phyloP scores from a whole-genome alignment of 805 yeast genomes.

The Candida multigemmis region DNA sequence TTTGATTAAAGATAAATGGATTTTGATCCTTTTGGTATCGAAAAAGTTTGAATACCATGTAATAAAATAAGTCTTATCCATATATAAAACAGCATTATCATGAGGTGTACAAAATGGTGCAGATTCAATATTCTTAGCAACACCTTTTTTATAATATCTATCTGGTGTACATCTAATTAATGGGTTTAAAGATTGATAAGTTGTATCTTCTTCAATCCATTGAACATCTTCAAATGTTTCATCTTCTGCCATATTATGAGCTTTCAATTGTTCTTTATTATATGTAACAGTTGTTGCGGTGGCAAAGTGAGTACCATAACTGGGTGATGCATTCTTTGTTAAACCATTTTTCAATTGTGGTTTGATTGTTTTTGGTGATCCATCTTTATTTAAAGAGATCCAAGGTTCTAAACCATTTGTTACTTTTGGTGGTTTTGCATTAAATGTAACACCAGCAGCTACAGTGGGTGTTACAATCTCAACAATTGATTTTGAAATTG shows the following conservation, averaged over 20 bases:
- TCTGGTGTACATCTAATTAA: conserved; percentile 81
- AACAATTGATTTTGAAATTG: conserved; percentile 43
- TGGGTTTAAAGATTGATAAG: conserved; percentile 67
- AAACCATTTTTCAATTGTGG: conserved; percentile 72
- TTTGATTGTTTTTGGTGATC: conserved; percentile 67
- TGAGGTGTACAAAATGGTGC: conserved; percentile 85
- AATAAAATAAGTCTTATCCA: conserved; percentile 61
- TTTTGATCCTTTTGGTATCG: conserved; percentile 49
- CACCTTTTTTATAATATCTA: conserved; percentile 55
- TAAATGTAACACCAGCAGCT: conserved; percentile 54
- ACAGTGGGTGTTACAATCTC: conserved; percentile 62
- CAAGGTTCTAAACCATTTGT: conserved; percentile 70
- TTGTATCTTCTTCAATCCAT: conserved; percentile 59
- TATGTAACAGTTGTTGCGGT: conserved; percentile 52
- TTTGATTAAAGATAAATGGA: conserved; percentile 59
- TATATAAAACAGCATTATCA: conserved; percentile 47
- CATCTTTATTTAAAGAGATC: conserved; percentile 70
- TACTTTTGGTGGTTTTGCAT: conserved; percentile 62
- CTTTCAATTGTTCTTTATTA: conserved; percentile 55
- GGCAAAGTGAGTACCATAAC: conserved; percentile 69
- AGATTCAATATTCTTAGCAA: conserved; percentile 43
- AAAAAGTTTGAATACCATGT: conserved; percentile 76
- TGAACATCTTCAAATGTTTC: conserved; percentile 48
- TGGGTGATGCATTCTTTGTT: conserved; percentile 59
- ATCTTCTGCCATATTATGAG: conserved; percentile 62